These are phyloP conservation scores for Exophiala spinifera DNA, from an alignment of 2,329 filamentous ascomycete genomes.

Conservation along the genomic window DNA sequence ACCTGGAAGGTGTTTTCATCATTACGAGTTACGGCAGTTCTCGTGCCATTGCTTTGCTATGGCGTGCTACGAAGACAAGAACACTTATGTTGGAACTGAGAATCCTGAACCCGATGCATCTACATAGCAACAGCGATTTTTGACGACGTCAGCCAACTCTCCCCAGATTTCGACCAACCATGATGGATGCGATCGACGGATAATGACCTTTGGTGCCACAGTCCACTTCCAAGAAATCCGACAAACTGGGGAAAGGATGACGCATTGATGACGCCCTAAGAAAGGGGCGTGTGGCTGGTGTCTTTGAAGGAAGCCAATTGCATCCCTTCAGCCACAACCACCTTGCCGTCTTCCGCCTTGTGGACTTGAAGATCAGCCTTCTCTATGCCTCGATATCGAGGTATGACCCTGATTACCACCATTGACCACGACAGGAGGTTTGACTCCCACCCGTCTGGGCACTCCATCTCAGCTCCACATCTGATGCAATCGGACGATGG, in stretches of 20 bases:
- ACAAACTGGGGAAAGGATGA: constrained; percentile 2
- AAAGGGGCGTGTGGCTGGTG: constrained; percentile 10
- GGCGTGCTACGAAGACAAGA: no score
- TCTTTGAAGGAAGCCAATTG: constrained; percentile 3
- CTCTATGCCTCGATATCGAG: background rate
- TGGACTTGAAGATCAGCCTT: background rate
- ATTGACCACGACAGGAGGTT: background rate
- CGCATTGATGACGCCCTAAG: constrained; percentile 17
- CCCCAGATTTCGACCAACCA: background rate
- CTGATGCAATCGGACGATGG: background rate
- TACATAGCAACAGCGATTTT: background rate
- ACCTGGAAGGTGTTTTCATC: background rate
- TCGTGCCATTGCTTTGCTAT: no score
- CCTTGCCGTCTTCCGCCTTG: background rate
- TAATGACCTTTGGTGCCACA: constrained; percentile 14
- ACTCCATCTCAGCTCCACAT: background rate
- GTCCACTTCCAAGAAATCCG: background rate
- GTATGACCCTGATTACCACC: background rate
- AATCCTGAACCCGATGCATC: background rate
- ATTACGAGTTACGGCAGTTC: no score
- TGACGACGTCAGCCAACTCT: background rate
- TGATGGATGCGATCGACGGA: background rate
- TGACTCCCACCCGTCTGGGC: no score
- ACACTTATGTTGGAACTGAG: no score
- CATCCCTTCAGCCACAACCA: constrained; percentile 13